Evolutionary conservation across 2,329 filamentous ascomycete genomes (phyloP).

Genomic region (Aspergillus novoparasiticus): DNA sequence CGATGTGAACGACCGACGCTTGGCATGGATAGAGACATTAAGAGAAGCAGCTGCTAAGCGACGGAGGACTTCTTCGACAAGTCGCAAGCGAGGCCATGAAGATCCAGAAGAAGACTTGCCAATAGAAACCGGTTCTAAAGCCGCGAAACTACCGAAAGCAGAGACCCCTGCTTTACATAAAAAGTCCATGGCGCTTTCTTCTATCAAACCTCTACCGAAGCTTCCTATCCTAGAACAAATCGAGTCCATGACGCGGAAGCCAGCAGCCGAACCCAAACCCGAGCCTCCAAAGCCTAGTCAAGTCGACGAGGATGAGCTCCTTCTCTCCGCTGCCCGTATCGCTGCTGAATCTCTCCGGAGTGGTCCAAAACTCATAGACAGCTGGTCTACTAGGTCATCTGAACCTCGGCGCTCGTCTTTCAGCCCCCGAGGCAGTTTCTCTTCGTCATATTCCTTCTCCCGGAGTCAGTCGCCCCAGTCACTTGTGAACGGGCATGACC

Average conservation of each 20-base stretch:
- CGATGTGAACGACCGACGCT: conserved; percentile 12
- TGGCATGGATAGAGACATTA: conserved; percentile 23
- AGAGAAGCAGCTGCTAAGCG: conserved; percentile 28
- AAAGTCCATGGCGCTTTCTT: conserved; percentile 33
- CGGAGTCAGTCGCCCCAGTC: conserved; percentile 34
- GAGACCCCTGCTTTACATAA: conserved; percentile 21
- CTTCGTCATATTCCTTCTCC: conserved; percentile 26
- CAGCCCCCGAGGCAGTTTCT: conserved; percentile 30
- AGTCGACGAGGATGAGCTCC: conserved; percentile 46
- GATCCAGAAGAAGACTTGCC: conserved; percentile 21
- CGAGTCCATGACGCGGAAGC: conserved; percentile 31
- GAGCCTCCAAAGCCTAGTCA: conserved; percentile 26
- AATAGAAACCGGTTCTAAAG: conserved; percentile 24
- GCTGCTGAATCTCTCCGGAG: conserved; percentile 42
- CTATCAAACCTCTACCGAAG: conserved; percentile 33
- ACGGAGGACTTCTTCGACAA: conserved; percentile 22
- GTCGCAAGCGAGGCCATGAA: conserved; percentile 33
- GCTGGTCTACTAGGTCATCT: conserved; percentile 20
- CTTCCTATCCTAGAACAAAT: conserved; percentile 39
- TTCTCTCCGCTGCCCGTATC: conserved; percentile 45
- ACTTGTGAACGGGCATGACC: conserved; percentile 42
- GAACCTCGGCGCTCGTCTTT: conserved; percentile 30
- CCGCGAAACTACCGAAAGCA: conserved; percentile 25
- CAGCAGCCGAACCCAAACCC: conserved; percentile 21
- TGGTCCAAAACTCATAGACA: conserved; percentile 37